Evolutionary conservation across 2,329 filamentous ascomycete species (phyloP), one percentile per base, ranked within the genome.

Genomic region (Teratosphaeria epicoccoides): DNA sequence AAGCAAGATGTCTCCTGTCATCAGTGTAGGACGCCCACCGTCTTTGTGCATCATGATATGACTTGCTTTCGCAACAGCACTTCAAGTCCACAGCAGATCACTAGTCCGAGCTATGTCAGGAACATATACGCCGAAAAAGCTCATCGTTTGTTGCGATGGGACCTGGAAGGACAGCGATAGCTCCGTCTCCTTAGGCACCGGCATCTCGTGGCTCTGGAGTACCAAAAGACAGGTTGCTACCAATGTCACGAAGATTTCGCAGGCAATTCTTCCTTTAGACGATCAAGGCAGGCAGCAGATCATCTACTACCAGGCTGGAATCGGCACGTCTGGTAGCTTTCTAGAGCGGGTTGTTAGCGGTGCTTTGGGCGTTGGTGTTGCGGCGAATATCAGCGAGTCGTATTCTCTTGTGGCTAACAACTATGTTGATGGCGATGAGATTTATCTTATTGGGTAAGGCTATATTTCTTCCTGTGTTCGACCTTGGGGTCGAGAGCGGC

Each of bases 361-460:
- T 7, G 59, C 54, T 9, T 57, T 59, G 10, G 61, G 62, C 3
- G 46, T 55, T 6, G 67, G 67, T 4, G 54, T 70, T 10, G 58
- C 58, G 6, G 64, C 64, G 47, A 65, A 83, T 49, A 75, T 83
- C 52, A 74, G 78, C 10, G 79, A 82, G 60, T 77, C 79, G 0
- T 84, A 84, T 59, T 72, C 74, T 2, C 83, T 81, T 58, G 67
- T 83, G 1, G 79, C 77, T 52, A 74, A 78, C 58, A 83, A 83
- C 65, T 82, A 82, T 57, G 55, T 57, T 20, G 51, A 56, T n/a
- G 60, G 55, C 26, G 72, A 73, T 47, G 68, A 71, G 29, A 70
- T 73, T 23, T 73, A 66, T 59, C 55, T 73, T 2, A 66, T 73
- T 43, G 71, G 71, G 28, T 29, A 29, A 2, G 28, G 14, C 28